phyloP scores from a whole-genome alignment of 2,329 filamentous ascomycete species.

The Zymoseptoria crescenta region DNA sequence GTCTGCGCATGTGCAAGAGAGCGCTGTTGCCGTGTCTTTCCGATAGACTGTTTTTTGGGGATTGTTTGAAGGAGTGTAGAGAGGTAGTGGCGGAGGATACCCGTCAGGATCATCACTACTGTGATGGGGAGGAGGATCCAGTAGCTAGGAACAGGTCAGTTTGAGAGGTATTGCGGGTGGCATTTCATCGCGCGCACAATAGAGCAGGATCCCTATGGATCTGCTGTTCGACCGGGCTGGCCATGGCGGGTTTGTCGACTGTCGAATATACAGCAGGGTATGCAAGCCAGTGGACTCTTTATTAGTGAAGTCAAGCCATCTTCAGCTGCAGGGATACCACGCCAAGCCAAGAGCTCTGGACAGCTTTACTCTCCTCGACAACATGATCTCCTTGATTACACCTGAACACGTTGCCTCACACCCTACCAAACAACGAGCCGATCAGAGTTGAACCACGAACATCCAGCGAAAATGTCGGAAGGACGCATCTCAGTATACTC shows the following conservation, averaged over 20 bases:
- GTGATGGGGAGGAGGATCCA: constrained; percentile 99
- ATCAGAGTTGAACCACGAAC: not conserved
- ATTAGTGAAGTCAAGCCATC: not conserved
- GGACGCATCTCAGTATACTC: constrained; percentile 30
- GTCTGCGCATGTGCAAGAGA: constrained; percentile 76
- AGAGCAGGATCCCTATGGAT: constrained; percentile 97
- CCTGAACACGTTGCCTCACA: not conserved
- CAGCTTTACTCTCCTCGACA: not conserved
- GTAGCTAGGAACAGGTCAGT: constrained; percentile 56
- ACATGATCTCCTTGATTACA: not conserved
- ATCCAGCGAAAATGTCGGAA: constrained; percentile 22
- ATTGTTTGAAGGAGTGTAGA: constrained; percentile 79
- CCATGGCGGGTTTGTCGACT: constrained; percentile 56
- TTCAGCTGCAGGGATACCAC: not conserved
- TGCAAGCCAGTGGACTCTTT: not conserved
- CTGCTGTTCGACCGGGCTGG: constrained; percentile 78
- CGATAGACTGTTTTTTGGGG: constrained; percentile 73
- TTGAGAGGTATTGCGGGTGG: constrained; percentile 12
- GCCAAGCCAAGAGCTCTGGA: constrained; percentile 3
- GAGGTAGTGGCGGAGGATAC: constrained; percentile 91
- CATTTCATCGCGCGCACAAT: constrained; percentile 57
- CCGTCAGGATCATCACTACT: constrained; percentile 94
- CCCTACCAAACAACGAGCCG: not conserved
- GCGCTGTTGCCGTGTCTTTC: constrained; percentile 74
- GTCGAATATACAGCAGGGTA: not conserved